phyloP scores from a whole-genome alignment of 2,329 filamentous ascomycete species.

The Shiraia bambusicola region DNA sequence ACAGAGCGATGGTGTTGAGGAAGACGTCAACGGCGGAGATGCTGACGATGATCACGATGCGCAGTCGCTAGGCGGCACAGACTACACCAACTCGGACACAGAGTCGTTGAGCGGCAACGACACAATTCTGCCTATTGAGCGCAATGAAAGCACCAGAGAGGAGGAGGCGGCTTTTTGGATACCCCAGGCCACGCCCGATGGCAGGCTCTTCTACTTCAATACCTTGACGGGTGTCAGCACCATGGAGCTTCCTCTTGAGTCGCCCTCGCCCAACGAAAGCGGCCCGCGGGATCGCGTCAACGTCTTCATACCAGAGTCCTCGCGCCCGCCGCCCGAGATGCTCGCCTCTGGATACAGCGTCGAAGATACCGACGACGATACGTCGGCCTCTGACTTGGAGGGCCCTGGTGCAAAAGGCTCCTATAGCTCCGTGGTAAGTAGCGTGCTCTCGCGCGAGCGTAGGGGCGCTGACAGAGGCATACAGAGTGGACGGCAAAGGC shows the following conservation, averaged over 20 bases:
- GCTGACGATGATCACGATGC: constrained; percentile 52
- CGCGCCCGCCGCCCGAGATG: constrained; percentile 84
- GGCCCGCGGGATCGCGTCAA: constrained; percentile 88
- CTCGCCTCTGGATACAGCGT: constrained; percentile 80
- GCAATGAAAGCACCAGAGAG: constrained; percentile 60
- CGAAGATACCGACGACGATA: constrained; percentile 87
- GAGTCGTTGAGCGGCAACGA: constrained; percentile 46
- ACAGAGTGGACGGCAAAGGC: constrained; percentile 54
- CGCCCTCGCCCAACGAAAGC: constrained; percentile 77
- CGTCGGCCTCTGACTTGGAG: constrained; percentile 79
- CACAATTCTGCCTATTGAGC: constrained; percentile 65
- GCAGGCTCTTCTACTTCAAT: constrained; percentile 95
- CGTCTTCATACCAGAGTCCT: constrained; percentile 84
- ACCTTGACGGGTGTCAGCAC: constrained; percentile 94
- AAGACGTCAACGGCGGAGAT: constrained; percentile 59
- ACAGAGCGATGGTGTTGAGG: constrained; percentile 70
- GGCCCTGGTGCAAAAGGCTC: constrained; percentile 73
- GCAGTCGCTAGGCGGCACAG: constrained; percentile 48
- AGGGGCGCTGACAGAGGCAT: constrained; percentile 17
- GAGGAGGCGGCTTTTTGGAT: constrained; percentile 98
- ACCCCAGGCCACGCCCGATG: constrained; percentile 91
- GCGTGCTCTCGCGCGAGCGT: constrained; percentile 3
- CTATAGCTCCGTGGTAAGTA: constrained; percentile 66
- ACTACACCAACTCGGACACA: constrained; percentile 49
- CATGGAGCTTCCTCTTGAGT: constrained; percentile 91